Base-by-base conservation (phyloP, 805 yeast species). In the Candida saitoana region DNA sequence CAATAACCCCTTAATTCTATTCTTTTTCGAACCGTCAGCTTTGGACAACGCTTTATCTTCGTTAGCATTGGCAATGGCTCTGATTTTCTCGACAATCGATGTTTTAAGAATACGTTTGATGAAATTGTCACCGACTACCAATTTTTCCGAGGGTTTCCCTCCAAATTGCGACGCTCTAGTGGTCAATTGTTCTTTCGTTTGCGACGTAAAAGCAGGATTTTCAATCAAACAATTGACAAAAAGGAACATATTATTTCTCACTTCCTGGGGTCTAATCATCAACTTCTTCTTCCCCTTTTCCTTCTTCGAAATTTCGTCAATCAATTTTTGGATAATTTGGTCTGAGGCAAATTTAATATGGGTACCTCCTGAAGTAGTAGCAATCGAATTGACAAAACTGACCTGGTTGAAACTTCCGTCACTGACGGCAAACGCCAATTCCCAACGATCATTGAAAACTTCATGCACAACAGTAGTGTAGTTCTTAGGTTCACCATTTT, bases 171-270 rank as follows among this genome's bases (percentile, higher is more conserved):
- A 73, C 0, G 82, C 81, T 58, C 93, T 82, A 0, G 98, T 88
- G 18, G 96, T 90, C 54, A 93, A 69, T 58, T 89, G 96, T 61
- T 93, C 99, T 57, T 93, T 93, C 0, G 99, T 93, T 67, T 93
- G 99, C 0, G 98, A 90, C 0, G 97, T 89, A 60, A 93, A 93
- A 0, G 98, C 95, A 0, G 99, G 99, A 54, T 93, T 93, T 59
- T 89, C 96, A 63, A 93, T 82, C 52, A 90, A 71, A 74, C 96
- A 88, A 62, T 93, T 93, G 47, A 93, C 72, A 54, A 93, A 93
- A 27, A 93, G 56, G 54, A 93, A 93, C 82, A 93, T 86, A 62
- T 89, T 84, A 63, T 83, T 88, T 57, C 83, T 82, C 44, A 93
- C 85, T 64, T 93, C 98, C 52, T 83, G 83, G 3, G 96, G 93